Evolutionary conservation across 805 yeast species (phyloP), one percentile per base, ranked within the genome.

Genomic region (Candida alai): DNA sequence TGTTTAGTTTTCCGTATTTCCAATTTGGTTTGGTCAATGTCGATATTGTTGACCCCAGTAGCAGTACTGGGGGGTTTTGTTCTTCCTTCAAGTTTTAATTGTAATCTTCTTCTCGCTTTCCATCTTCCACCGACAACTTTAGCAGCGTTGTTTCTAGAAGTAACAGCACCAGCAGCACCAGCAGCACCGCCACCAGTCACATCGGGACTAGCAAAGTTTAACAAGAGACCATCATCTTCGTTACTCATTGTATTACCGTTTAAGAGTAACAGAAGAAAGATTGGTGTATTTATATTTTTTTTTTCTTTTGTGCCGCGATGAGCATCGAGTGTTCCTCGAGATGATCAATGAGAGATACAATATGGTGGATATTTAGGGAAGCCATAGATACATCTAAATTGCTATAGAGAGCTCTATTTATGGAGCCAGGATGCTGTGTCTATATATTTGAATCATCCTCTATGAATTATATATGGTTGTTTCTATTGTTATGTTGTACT

Each of bases 81-180:
- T 45, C 74, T 65, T 19, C 78, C 81, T 44, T 65, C 65, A 24
- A 67, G 51, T 35, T 69, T 56, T 48, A 73, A 65, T 48, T 76
- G 78, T 39, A 75, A 61, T 51, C 74, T 76, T 47, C 93, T 65
- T 42, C 95, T 72, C 37, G 86, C 94, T 47, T 74, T 80, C 95
- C 95, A 86, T 43, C 72, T 73, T 11, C 94, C 95, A 23, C 90
- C 90, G 2, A 73, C 65, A 2, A 78, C 71, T 49, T 71, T 77
- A 24, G 40, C 44, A 12, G 40, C 33, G 9, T 33, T 48, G 37
- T 43, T 42, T 5, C 62, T 43, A 2, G 51, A 39, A 18, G 47
- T 43, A 9, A 47, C 51, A 11, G 52, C 37, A 6, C 57, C 52
- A 8, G 44, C 51, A 16, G 51, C 50, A n/a, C 62, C 43, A 2